Evolutionary conservation across 1,284 basidiomycete genomes (phyloP).

Genomic region (Trametes versicolor): DNA sequence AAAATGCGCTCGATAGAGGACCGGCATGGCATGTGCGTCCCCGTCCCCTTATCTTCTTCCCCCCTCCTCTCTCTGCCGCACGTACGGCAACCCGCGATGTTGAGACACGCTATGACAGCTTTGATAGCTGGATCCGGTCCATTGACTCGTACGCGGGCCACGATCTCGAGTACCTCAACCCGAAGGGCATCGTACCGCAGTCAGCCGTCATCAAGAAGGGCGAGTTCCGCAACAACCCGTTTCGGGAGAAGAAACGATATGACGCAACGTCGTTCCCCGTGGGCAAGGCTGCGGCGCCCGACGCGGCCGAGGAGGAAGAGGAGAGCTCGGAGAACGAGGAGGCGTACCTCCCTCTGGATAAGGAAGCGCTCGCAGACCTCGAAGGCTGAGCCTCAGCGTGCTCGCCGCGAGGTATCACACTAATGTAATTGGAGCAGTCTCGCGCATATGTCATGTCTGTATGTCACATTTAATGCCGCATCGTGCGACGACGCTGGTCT

Average conservation of each 20-base stretch:
- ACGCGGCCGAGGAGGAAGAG: constrained; percentile 56
- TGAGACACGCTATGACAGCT: constrained; percentile 59
- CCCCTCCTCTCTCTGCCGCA: neutral
- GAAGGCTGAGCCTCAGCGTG: constrained; percentile 61
- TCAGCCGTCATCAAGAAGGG: constrained; percentile 71
- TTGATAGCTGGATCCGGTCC: constrained; percentile 78
- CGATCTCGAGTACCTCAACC: constrained; percentile 77
- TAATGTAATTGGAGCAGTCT: neutral
- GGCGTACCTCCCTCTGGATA: constrained; percentile 54
- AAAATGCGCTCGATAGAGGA: constrained; percentile 88
- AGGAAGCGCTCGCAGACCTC: constrained; percentile 69
- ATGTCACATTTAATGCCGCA: neutral
- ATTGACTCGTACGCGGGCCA: constrained; percentile 76
- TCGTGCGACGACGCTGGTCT: constrained; percentile 1
- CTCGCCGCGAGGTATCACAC: neutral
- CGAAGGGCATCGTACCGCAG: constrained; percentile 75
- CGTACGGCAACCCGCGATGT: neutral
- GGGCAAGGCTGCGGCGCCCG: constrained; percentile 44
- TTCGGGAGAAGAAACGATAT: constrained; percentile 72
- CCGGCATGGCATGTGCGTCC: constrained; percentile 77
- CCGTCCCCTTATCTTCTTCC: neutral
- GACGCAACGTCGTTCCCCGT: constrained; percentile 69
- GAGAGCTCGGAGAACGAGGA: constrained; percentile 62
- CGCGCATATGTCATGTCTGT: neutral
- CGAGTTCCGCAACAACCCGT: constrained; percentile 65